Evolutionary conservation across 495 filamentous ascomycete species (phyloP), one percentile per base, ranked within the genome.

Genomic region (Chlorociboria aeruginascens): DNA sequence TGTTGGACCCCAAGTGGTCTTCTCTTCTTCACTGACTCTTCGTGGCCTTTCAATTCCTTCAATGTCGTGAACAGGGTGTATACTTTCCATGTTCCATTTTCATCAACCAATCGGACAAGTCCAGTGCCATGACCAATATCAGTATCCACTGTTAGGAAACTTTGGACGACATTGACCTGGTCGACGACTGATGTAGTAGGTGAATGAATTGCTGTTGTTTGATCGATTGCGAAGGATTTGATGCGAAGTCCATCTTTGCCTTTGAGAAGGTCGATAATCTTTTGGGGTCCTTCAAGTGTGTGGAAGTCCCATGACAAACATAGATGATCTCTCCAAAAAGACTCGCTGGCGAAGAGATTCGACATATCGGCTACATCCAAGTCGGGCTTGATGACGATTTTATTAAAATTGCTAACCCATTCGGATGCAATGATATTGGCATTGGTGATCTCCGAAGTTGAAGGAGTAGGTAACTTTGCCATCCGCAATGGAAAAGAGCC

Each of bases 251-350:
- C 57, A 17, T 59, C 51, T 16, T 46, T 53, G 14, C 50, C 25
- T 25, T 64, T 44, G 30, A 74, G 63, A 32, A 71, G 69, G 1
- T 57, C 45, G 3, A 60, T 32, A 9, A 80, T 71, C 9, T 67
- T 67, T 3, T 69, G 53, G 6, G 58, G 64, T 0, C 73, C 68
- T 40, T 74, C 66, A 17, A 76, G 45, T 1, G 73, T 76, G 30
- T 65, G 69, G 48, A 71, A 62, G 41, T 76, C 70, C 73, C 73
- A 78, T 42, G 69, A 66, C 3, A 78, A 55, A n/a, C 68, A 68
- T 2, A 77, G 63, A 49, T 71, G 68, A 36, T 78, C 74, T 9
- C 74, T 68, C 72, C 73, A 77, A 64, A 76, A 85, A 7, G 71
- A 70, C 34, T 74, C 67, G 3, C 66, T 57, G 12, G 77, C 60